Conservation (phyloP, 2,329 filamentous ascomycete genomes). For the Gyromitra esculenta region DNA sequence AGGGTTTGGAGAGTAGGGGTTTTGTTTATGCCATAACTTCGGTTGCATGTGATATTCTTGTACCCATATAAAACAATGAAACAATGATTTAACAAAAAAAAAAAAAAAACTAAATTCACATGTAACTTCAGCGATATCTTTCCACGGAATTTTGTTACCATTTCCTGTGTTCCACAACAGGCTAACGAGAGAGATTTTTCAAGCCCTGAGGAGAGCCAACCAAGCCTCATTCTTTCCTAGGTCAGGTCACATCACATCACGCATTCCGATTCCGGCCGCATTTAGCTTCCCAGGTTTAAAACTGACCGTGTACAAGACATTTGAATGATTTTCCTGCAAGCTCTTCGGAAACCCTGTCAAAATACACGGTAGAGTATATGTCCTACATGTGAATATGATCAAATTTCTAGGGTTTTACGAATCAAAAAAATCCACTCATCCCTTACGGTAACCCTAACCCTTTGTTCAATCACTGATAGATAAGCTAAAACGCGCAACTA, state of each 20-base stretch:
- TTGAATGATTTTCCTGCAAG: not conserved
- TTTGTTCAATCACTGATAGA: not conserved
- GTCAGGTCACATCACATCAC: slow-evolving; percentile 2
- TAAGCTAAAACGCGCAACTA: not conserved
- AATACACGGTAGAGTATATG: not conserved
- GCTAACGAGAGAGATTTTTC: too few species aligned
- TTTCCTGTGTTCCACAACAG: too few species aligned
- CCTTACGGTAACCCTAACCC: slow-evolving; percentile 2
- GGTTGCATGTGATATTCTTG: too few species aligned
- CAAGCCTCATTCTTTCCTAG: not conserved
- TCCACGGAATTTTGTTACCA: too few species aligned
- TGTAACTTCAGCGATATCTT: too few species aligned
- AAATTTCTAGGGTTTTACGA: not conserved
- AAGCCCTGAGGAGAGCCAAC: not conserved
- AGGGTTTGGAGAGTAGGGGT: too few species aligned
- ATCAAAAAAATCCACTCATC: not conserved
- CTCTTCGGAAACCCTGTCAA: not conserved
- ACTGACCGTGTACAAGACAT: slow-evolving; percentile 12
- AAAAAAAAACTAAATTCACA: too few species aligned
- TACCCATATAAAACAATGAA: too few species aligned
- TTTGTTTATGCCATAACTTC: too few species aligned
- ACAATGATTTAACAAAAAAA: too few species aligned
- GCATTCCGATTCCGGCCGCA: slow-evolving; percentile 31
- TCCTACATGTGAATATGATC: not conserved
- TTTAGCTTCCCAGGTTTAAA: slow-evolving; percentile 13